Evolutionary conservation across 73 alveolate species (phyloP), one percentile per base, ranked within the genome.

Genomic region (Paramecium pentaurelia): DNA sequence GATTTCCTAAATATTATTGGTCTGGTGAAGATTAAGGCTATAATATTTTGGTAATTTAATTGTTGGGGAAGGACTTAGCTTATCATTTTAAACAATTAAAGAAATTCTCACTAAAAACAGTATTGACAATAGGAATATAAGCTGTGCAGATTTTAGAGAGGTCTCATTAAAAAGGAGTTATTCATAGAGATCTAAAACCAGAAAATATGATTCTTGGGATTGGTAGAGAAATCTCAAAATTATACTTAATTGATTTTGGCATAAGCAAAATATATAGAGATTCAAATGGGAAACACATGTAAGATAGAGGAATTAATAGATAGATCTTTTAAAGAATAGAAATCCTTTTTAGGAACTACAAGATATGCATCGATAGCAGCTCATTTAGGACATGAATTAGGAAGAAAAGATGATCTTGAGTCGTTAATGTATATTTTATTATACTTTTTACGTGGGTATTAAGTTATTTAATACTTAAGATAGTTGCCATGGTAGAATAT

Each of bases 341-440:
- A 92, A 37, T 60, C 94, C 40, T 88, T 92, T 25, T 64, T 80
- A 40, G 97, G 97, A 6, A 93, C 96, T 0, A 90, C 95, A 1
- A 18, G 96, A 34, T 94, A 93, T 92, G 96, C 96, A 1, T 94
- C 97, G 20, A 92, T 93, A 16, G 91, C 93, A 32, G 96, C 97
- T 4, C 86, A 88, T 45, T 68, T 58, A 36, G 97, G 96, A 27
- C 30, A 86, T 22, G 97, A 94, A 71, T 95, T 86, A 86, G 86
- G 97, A 5, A 16, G 87, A 34, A 92, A 86, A 45, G 97, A 94
- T 83, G 97, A 94, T 73, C 68, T 94, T 11, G 97, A 94, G 80
- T 90, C 96, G 28, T 12, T 91, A 25, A 93, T 94, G 68, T 94
- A 94, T 77, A 90, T 92, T 11, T 86, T 94, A 47, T 20, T 94